phyloP scores from a whole-genome alignment of 2,329 filamentous ascomycete species.

The Colletotrichum salicis region DNA sequence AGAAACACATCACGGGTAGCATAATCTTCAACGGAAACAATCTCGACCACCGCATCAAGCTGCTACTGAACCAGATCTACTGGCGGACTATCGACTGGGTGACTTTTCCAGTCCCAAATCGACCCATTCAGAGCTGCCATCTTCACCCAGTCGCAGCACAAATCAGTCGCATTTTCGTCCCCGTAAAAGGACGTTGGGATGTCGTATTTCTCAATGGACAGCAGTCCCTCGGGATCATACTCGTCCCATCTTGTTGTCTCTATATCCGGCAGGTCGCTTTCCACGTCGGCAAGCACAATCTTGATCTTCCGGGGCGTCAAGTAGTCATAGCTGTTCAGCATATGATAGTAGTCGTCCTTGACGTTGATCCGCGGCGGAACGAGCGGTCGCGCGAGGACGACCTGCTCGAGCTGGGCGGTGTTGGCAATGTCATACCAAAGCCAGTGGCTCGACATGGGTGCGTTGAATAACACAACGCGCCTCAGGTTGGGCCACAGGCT shows the following conservation, averaged over 20 bases:
- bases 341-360: constrained; percentile 55
- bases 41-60: too few relatives aligned
- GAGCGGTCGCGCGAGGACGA: constrained; percentile 55
- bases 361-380: constrained; percentile 46
- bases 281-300: constrained; percentile 28
- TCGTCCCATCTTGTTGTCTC: constrained; percentile 45
- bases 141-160: constrained; percentile 55
- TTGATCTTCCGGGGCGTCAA: constrained; percentile 42
- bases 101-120: constrained; percentile 49
- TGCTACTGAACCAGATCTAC: background rate
- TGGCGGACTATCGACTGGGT: background rate
- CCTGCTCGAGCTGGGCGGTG: constrained; percentile 49
- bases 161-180: constrained; percentile 47
- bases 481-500: constrained; percentile 53
- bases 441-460: constrained; percentile 48
- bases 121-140: constrained; percentile 52
- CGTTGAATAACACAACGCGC: constrained; percentile 56
- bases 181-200: constrained; percentile 53
- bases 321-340: constrained; percentile 42
- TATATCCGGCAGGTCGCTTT: constrained; percentile 37
- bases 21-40: too few relatives aligned
- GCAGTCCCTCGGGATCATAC: constrained; percentile 47
- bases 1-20: too few relatives aligned
- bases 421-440: constrained; percentile 53
- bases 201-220: constrained; percentile 52